phyloP scores from a whole-genome alignment of 176 grass and related monocot genomes.

The Phyllostachys edulis region DNA sequence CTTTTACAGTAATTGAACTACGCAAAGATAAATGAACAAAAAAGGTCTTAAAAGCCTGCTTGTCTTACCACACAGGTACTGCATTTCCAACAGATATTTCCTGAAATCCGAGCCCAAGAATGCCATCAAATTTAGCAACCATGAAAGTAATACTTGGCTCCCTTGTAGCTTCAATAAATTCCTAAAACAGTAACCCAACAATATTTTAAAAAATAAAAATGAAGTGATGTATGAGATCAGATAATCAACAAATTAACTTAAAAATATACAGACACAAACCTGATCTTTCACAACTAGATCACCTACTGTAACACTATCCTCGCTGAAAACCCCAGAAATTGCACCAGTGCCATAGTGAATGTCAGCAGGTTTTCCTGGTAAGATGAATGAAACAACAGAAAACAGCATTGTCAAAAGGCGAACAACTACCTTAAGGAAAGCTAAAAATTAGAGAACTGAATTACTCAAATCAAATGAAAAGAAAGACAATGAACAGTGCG shows the following conservation, averaged over 20 bases:
- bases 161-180: slow-evolving; percentile 88
- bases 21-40: neutral
- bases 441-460: neutral
- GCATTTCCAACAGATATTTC: slow-evolving; percentile 93
- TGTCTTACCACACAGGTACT: slow-evolving; percentile 71
- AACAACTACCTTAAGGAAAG: neutral
- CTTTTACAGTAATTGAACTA: neutral
- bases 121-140: slow-evolving; percentile 94
- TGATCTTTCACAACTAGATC: slow-evolving; percentile 72
- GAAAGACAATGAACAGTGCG: neutral
- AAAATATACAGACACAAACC: slow-evolving; percentile 38
- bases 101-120: slow-evolving; percentile 88
- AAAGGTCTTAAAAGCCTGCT: neutral
- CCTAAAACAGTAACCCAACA: slow-evolving; percentile 35
- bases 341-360: slow-evolving; percentile 91
- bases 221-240: neutral
- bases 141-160: slow-evolving; percentile 86
- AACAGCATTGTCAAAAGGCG: slow-evolving; percentile 15
- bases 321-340: slow-evolving; percentile 82
- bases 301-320: slow-evolving; percentile 71
- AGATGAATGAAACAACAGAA: slow-evolving; percentile 36
- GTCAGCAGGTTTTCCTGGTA: slow-evolving; percentile 68
- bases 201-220: neutral
- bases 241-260: neutral
- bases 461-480: neutral